phyloP scores from a whole-genome alignment of 106 monocot genomes.

The Allium sativum region DNA sequence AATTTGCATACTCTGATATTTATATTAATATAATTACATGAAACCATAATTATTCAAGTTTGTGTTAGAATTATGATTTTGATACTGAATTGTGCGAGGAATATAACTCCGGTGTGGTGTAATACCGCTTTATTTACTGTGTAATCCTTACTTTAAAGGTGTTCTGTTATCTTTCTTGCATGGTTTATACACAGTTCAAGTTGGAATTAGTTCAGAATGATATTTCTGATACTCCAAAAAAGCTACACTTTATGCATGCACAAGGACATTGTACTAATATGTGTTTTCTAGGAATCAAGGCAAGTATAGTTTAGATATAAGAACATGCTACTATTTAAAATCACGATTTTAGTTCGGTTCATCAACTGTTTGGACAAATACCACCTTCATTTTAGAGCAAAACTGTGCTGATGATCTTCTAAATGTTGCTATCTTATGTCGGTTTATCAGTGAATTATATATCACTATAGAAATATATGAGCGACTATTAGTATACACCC shows the following conservation, averaged over 20 bases:
- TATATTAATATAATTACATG: no score
- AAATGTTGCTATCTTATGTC: no score
- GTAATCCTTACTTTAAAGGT: not conserved
- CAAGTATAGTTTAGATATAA: no score
- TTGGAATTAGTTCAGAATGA: conserved; percentile 81
- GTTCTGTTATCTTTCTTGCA: not conserved
- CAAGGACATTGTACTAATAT: conserved; percentile 96
- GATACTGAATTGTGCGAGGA: not conserved
- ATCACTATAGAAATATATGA: no score
- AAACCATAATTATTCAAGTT: not conserved
- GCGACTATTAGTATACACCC: no score
- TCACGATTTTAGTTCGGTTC: no score
- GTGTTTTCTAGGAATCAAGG: conserved; percentile 84
- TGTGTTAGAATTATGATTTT: not conserved
- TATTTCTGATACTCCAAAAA: conserved; percentile 67
- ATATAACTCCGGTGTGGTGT: not conserved
- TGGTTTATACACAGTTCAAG: conserved; percentile 59
- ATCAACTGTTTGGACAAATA: no score
- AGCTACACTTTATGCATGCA: conserved; percentile 95
- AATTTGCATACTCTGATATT: no score
- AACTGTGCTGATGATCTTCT: no score
- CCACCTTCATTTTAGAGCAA: no score
- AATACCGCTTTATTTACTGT: not conserved
- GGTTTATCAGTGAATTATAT: no score
- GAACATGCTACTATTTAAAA: no score